Conservation (phyloP, 1,284 basidiomycete genomes). For the Chalciporus sp. region DNA sequence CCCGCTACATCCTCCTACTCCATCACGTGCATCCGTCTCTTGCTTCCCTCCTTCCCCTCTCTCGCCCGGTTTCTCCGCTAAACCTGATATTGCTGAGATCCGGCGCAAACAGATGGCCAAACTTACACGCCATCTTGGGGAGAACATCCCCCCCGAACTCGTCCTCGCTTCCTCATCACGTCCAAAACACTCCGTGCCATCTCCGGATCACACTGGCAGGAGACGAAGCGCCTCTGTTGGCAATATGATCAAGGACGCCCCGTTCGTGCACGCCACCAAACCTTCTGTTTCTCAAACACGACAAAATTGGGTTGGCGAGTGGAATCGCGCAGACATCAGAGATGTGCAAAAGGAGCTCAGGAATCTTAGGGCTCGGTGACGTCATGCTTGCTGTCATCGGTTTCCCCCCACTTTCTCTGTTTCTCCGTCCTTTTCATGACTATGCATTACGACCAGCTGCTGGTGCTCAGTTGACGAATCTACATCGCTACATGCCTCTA, state of each 20-base stretch:
- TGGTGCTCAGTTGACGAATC: conserved; percentile 3
- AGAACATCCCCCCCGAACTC: conserved; percentile 44
- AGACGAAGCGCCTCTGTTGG: conserved; percentile 20
- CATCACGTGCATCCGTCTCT: conserved; percentile 18
- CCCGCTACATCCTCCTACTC: conserved; percentile 9
- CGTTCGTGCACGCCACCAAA: background rate
- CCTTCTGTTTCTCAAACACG: background rate
- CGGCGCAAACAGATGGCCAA: conserved; percentile 45
- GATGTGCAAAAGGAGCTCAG: conserved; percentile 36
- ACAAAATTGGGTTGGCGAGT: conserved; percentile 34
- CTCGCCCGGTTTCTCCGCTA: conserved; percentile 14
- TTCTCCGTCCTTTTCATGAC: background rate
- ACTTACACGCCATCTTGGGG: conserved; percentile 45
- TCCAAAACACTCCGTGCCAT: background rate
- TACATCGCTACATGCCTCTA: background rate
- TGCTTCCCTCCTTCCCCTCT: conserved; percentile 21
- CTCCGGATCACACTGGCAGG: background rate
- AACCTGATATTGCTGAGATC: conserved; percentile 22
- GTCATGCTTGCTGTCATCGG: background rate
- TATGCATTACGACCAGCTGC: background rate
- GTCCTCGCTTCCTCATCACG: conserved; percentile 27
- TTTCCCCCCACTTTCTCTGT: background rate
- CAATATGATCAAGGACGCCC: background rate
- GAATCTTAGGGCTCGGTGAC: conserved; percentile 21
- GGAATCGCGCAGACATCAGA: conserved; percentile 34